These are phyloP conservation scores for Skeletonema costatum DNA, from an alignment of 108 stramenopile species.

Conservation along the genomic window DNA sequence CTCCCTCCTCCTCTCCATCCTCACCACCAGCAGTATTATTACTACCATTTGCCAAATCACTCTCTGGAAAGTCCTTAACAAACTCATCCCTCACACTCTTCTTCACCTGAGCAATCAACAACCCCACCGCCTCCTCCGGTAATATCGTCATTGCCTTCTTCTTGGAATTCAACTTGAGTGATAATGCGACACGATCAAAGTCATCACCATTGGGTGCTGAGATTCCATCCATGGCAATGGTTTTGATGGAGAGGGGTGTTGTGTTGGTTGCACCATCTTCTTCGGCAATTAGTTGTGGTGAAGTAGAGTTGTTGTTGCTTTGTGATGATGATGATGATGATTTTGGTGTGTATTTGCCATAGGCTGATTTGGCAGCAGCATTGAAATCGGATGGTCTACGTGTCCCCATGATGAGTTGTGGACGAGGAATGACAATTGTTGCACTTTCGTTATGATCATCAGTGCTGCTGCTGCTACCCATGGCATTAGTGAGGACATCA, in stretches of 20 bases:
- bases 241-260: slow-evolving; percentile 56
- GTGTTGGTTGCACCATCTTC: slow-evolving; percentile 20
- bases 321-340: not conserved
- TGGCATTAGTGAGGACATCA: slow-evolving; percentile 49
- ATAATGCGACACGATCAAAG: slow-evolving; percentile 79
- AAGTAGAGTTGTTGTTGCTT: slow-evolving; percentile 6
- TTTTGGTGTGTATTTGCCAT: not conserved
- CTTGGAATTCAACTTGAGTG: slow-evolving; percentile 58
- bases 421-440: slow-evolving; percentile 47
- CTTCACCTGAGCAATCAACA: slow-evolving; percentile 62
- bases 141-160: slow-evolving; percentile 80
- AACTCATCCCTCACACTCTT: slow-evolving; percentile 50
- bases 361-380: slow-evolving; percentile 27
- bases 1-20: slow-evolving; percentile 47
- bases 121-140: slow-evolving; percentile 73
- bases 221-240: slow-evolving; percentile 69
- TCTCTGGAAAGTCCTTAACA: slow-evolving; percentile 17
- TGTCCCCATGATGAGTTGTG: slow-evolving; percentile 69
- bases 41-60: not conserved
- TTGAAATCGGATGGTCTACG: slow-evolving; percentile 61
- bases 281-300: slow-evolving; percentile 19
- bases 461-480: slow-evolving; percentile 22
- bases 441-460: slow-evolving; percentile 18
- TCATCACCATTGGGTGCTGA: slow-evolving; percentile 67
- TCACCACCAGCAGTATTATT: not conserved